phyloP scores from a whole-genome alignment of 139 green algal genomes.

The Ulvella scutata region DNA sequence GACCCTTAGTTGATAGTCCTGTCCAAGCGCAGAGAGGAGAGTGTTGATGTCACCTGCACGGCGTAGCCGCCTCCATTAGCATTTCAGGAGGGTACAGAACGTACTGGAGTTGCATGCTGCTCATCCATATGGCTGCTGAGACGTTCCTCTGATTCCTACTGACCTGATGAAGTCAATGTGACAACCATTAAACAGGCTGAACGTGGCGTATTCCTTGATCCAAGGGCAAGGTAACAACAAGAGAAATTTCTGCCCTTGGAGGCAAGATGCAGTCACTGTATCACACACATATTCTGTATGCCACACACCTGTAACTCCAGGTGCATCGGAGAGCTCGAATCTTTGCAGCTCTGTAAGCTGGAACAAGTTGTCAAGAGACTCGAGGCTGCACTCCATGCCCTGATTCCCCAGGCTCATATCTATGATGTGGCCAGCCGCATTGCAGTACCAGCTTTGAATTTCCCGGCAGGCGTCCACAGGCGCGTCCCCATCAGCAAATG shows the following conservation, averaged over 20 bases:
- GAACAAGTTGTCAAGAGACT: not conserved
- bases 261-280: not conserved
- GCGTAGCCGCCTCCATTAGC: too few species aligned
- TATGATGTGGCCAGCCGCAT: not conserved
- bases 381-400: not conserved
- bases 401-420: not conserved
- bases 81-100: too few species aligned
- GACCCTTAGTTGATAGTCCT: not conserved
- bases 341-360: not conserved
- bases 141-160: not conserved
- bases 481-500: not conserved
- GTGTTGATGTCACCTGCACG: constrained; percentile 2
- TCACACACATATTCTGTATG: not conserved
- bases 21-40: not conserved
- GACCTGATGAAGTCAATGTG: not conserved
- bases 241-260: not conserved
- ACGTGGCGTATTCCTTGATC: not conserved
- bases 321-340: not conserved
- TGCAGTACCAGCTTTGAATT: not conserved
- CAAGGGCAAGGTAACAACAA: not conserved
- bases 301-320: not conserved
- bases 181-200: not conserved
- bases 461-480: not conserved
- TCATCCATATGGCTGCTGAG: too few species aligned
- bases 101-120: too few species aligned